Conservation (phyloP, 2,329 filamentous ascomycete species). For the Aspergillus sp. region DNA sequence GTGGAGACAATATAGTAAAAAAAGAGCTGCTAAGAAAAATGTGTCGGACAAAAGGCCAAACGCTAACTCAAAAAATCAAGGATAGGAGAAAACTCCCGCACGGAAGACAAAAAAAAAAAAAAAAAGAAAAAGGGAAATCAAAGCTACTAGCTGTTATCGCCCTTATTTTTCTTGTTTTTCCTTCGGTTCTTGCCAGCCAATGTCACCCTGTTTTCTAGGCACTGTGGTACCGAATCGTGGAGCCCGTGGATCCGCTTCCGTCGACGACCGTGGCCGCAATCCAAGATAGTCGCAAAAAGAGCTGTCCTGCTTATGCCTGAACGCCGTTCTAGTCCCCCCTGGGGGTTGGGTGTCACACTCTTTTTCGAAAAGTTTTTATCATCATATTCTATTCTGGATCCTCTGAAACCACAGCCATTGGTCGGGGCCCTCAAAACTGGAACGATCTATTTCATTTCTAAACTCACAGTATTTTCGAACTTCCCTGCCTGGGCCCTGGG, state of each 20-base stretch:
- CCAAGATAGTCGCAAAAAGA: slow-evolving; percentile 8
- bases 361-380: slow-evolving; percentile 3
- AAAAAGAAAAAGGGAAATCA: not conserved
- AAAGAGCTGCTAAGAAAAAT: not conserved
- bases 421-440: not conserved
- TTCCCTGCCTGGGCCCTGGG: not conserved
- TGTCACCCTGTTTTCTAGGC: slow-evolving; percentile 12
- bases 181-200: not conserved
- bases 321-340: slow-evolving; percentile 10
- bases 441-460: not conserved
- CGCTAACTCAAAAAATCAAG: not conserved
- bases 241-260: slow-evolving; percentile 22
- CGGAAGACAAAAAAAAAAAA: not conserved
- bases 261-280: slow-evolving; percentile 16
- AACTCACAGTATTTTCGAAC: not conserved
- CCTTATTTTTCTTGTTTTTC: not conserved
- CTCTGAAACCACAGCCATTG: slow-evolving; percentile 4
- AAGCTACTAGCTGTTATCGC: not conserved
- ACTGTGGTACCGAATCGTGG: slow-evolving; percentile 24
- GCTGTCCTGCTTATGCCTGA: slow-evolving; percentile 11
- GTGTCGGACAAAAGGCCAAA: not conserved
- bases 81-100: not conserved
- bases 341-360: slow-evolving; percentile 16
- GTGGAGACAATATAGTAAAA: not conserved
- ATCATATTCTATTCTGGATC: slow-evolving; percentile 6